Conservation (phyloP, 768 basidiomycete species). For the Russula compacta region DNA sequence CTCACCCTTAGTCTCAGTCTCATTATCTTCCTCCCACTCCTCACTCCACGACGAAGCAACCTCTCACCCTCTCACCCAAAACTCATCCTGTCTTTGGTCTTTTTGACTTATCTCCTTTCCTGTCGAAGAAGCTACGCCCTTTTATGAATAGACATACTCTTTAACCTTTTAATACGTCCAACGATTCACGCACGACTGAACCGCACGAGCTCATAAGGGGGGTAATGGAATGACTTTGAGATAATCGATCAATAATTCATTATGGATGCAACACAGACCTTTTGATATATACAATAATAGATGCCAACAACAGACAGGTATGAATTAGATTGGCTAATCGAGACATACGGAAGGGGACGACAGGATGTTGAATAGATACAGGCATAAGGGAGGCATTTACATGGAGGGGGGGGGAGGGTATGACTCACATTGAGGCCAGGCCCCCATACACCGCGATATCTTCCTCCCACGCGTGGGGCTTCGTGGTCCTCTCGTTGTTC, state of each 20-base stretch:
- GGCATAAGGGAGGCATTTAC: not conserved
- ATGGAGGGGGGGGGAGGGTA: not conserved
- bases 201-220: not conserved
- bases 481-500: not conserved
- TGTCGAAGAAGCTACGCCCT: not conserved
- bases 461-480: conserved; percentile 13
- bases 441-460: conserved; percentile 20
- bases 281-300: not conserved
- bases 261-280: not conserved
- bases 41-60: not conserved
- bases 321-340: not conserved
- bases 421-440: not conserved
- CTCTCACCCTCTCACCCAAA: not conserved
- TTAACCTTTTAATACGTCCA: not conserved
- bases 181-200: not conserved
- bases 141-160: conserved; percentile 8
- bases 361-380: not conserved
- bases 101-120: not conserved
- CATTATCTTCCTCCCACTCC: not conserved
- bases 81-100: not conserved
- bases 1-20: not conserved
- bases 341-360: not conserved
- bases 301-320: not conserved
- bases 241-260: not conserved
- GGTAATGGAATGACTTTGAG: not conserved